Conservation (phyloP, 2,329 filamentous ascomycete genomes). For the Teratosphaeria nubilosa region DNA sequence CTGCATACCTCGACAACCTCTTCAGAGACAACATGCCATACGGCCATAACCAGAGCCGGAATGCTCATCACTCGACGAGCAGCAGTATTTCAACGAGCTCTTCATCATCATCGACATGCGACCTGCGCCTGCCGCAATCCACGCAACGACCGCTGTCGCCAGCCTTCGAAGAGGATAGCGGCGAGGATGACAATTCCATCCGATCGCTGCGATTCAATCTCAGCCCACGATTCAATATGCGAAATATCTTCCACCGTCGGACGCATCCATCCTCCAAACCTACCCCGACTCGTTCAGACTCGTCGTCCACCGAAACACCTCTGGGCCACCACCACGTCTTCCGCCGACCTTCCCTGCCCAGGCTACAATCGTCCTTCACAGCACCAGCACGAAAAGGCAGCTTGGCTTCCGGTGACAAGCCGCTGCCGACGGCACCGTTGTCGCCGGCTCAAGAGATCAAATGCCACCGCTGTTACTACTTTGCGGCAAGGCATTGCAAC, state of each 20-base stretch:
- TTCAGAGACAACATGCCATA: slow-evolving; percentile 14
- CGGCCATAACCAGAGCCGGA: slow-evolving; percentile 7
- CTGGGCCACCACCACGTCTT: neutral
- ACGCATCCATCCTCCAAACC: slow-evolving; percentile 16
- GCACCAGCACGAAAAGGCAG: slow-evolving; percentile 10
- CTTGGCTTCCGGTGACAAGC: slow-evolving; percentile 2
- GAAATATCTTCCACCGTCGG: slow-evolving; percentile 15
- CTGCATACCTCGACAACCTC: slow-evolving; percentile 23
- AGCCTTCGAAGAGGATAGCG: slow-evolving; percentile 15
- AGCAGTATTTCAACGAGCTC: slow-evolving; percentile 15
- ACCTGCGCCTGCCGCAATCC: slow-evolving; percentile 12
- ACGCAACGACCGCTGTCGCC: slow-evolving; percentile 16
- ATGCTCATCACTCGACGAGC: slow-evolving; percentile 16
- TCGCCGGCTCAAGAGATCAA: slow-evolving; percentile 17
- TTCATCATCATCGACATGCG: slow-evolving; percentile 4
- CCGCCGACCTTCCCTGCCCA: slow-evolving; percentile 17
- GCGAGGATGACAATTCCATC: slow-evolving; percentile 8
- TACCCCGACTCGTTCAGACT: neutral
- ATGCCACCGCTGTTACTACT: slow-evolving; percentile 28
- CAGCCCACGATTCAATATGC: slow-evolving; percentile 12
- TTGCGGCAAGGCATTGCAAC: slow-evolving; percentile 25
- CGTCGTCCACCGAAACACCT: neutral
- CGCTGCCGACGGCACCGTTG: slow-evolving; percentile 3
- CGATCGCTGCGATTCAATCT: slow-evolving; percentile 4
- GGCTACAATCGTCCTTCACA: slow-evolving; percentile 15